Percentiles rank a stretch among this genome's conserved stretches.
phyloP scores from a whole-genome alignment of 2,329 filamentous ascomycete species.

The Zymoseptoria pseudotritici region DNA sequence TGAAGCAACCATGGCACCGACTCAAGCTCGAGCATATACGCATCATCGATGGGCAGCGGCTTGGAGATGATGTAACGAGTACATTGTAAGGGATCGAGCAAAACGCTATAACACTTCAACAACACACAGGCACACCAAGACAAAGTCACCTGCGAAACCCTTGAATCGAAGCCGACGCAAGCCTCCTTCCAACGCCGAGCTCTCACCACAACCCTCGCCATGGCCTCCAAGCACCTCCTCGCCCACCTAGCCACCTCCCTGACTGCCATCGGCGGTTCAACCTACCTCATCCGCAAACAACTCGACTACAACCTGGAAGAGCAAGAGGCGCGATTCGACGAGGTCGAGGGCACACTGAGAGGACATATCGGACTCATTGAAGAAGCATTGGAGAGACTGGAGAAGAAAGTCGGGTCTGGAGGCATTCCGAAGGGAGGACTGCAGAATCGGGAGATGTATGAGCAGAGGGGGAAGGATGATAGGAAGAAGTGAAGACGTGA shows the following conservation, averaged over 20 bases:
- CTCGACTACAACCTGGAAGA: constrained; percentile 39
- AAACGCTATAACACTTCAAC: no score
- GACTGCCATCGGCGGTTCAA: constrained; percentile 12
- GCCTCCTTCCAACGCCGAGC: no score
- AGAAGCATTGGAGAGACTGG: constrained; percentile 39
- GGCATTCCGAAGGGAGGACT: constrained; percentile 21
- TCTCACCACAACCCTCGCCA: background rate
- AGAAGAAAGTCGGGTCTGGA: constrained; percentile 31
- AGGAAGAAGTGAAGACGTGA: constrained; percentile 5
- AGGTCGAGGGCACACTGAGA: constrained; percentile 41
- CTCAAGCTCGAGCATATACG: background rate
- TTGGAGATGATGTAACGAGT: background rate
- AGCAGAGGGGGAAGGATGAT: constrained; percentile 13
- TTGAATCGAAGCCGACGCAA: background rate
- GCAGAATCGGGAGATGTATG: constrained; percentile 15
- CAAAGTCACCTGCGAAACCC: no score
- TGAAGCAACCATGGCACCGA: background rate
- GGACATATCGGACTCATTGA: constrained; percentile 44
- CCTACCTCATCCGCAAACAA: constrained; percentile 12
- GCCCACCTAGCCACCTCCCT: constrained; percentile 7
- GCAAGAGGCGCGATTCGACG: constrained; percentile 42
- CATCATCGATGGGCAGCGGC: background rate
- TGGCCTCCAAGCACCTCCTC: constrained; percentile 4
- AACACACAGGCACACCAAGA: no score
- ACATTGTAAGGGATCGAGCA: background rate